A percentile compares a stretch with the other conserved stretches of the same genome.
Conservation (phyloP, 176 grass and related monocot species). For the Oryza coarctata region DNA sequence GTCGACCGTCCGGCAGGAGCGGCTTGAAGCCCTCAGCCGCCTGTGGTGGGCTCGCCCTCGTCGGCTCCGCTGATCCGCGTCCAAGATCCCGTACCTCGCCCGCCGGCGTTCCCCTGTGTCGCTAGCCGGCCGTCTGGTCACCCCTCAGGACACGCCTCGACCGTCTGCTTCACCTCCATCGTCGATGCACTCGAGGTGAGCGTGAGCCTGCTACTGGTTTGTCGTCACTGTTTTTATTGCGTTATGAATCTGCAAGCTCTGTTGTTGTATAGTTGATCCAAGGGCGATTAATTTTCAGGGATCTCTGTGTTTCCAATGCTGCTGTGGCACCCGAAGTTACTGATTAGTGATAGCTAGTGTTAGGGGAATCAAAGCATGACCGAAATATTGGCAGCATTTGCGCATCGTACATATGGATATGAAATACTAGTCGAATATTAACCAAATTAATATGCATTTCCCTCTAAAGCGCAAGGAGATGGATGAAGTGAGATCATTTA, state of each 20-base stretch:
- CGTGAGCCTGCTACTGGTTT: too few relatives aligned
- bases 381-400: background rate
- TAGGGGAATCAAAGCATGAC: background rate
- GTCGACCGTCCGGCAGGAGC: too few relatives aligned
- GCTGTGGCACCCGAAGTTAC: background rate
- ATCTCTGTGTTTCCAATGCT: background rate
- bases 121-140: too few relatives aligned
- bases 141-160: too few relatives aligned
- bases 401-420: too few relatives aligned
- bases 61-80: too few relatives aligned
- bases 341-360: too few relatives aligned
- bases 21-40: too few relatives aligned
- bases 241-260: background rate
- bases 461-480: background rate
- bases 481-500: background rate
- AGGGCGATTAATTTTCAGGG: background rate
- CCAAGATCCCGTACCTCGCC: too few relatives aligned
- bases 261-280: background rate
- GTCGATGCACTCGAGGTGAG: slow-evolving; percentile 82
- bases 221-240: background rate
- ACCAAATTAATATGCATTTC: background rate
- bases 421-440: background rate
- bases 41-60: too few relatives aligned
- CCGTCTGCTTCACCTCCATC: too few relatives aligned
- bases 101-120: too few relatives aligned